Base-by-base conservation (phyloP, 2,329 filamentous ascomycete species). In the Clonostachys rhizophaga region DNA sequence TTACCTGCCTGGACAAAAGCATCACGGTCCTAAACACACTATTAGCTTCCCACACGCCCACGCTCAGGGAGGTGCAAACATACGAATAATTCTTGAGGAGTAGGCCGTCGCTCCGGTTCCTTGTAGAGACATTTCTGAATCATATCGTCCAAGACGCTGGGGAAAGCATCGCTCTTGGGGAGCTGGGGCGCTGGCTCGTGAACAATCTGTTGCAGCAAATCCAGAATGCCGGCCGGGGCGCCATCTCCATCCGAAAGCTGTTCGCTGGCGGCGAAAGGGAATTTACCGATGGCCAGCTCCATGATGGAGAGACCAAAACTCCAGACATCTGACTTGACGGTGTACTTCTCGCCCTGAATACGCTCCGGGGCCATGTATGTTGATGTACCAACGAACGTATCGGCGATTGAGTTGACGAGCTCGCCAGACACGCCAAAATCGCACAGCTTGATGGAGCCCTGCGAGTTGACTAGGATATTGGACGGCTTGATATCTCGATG, bases 301-400 rank as follows among this genome's bases (percentile, higher is more conserved):
- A 99, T 97, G 52, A 99, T 84, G 1, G 86, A 87, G 55, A 99
- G 74, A 34, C 94, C 94, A 52, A 96, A 95, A 78, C 91, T 96
- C 94, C 94, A 99, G 5, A 99, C 94, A 65, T 99, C 94, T 12
- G 91, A 96, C 68, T 96, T 96, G 59, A 99, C 92, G 0, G 92
- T 96, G 69, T 99, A 99, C 58, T 89, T 91, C 53, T 94, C 91
- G 52, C 94, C 94, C 65, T 97, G 91, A 56, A 99, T 99, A 66
- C 94, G 84, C 72, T 99, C 94, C 1, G 94, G 94, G 1, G 94
- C 94, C 94, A 99, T 99, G 74, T 99, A 99, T 47, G 94, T 99
- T 36, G 94, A 96, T 2, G 94, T 99, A 46, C 94, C 94, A 35
- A 99, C 94, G 60, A 99, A 99, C 1, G 94, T 99, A 63, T 97